Conservation (phyloP, 2,329 filamentous ascomycete genomes). For the Colletotrichum falcatum region DNA sequence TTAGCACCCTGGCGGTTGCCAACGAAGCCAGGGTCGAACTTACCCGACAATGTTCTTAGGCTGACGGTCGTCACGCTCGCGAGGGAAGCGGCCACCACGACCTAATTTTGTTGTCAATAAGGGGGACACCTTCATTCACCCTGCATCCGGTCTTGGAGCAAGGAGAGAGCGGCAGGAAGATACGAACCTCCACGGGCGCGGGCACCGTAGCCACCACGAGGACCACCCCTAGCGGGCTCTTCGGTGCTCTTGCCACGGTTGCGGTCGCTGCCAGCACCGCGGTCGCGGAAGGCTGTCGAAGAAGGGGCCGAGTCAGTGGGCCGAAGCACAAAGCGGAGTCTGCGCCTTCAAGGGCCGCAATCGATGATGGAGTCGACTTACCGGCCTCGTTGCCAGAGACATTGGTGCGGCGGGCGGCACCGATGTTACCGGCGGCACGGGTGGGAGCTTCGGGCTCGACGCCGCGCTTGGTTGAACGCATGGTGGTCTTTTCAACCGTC, state of each 20-base stretch:
- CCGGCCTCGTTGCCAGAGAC: constrained; percentile 86
- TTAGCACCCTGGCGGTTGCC: constrained; percentile 36
- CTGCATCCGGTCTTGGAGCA: background rate
- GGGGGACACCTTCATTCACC: background rate
- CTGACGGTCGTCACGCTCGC: constrained; percentile 69
- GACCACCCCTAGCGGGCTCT: constrained; percentile 67
- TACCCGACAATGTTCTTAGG: constrained; percentile 62
- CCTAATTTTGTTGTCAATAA: constrained; percentile 50
- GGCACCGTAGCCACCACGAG: constrained; percentile 70
- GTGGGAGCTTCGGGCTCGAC: constrained; percentile 78
- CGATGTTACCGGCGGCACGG: constrained; percentile 55
- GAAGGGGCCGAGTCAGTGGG: constrained; percentile 20
- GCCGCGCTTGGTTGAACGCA: constrained; percentile 86
- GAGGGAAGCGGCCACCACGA: constrained; percentile 65
- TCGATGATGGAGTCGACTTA: constrained; percentile 62
- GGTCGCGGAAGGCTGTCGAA: constrained; percentile 85
- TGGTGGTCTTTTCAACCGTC: constrained; percentile 85
- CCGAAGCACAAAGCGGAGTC: constrained; percentile 31
- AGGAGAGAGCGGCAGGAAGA: background rate
- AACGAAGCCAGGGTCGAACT: constrained; percentile 31
- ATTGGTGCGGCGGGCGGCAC: constrained; percentile 65
- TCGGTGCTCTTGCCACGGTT: constrained; percentile 87
- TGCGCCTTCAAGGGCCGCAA: constrained; percentile 37
- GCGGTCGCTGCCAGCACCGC: constrained; percentile 80
- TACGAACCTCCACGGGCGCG: constrained; percentile 70